Conservation (phyloP, 768 basidiomycete species). For the Termitomyces heimii region DNA sequence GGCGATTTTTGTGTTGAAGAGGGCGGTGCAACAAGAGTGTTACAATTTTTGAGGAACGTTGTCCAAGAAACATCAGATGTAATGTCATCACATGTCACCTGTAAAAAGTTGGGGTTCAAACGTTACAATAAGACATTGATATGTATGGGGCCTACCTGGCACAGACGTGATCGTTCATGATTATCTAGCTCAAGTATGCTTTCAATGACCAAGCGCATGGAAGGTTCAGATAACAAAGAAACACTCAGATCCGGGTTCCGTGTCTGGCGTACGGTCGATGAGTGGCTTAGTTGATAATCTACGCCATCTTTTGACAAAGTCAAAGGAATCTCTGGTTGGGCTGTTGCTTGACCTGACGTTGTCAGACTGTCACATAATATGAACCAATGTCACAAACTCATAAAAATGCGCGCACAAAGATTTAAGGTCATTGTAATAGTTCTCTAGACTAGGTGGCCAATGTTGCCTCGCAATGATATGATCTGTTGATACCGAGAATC, state of each 20-base stretch:
- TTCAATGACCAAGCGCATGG: constrained; percentile 31
- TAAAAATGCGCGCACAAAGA: constrained; percentile 32
- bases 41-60: constrained; percentile 25
- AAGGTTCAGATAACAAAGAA: not conserved
- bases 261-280: constrained; percentile 42
- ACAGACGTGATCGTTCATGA: constrained; percentile 41
- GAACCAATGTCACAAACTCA: not conserved
- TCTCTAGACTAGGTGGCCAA: constrained; percentile 35
- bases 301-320: constrained; percentile 27
- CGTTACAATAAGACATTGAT: not conserved
- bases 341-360: constrained; percentile 15
- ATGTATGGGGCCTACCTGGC: constrained; percentile 42
- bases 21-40: constrained; percentile 27
- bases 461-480: constrained; percentile 18
- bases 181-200: constrained; percentile 49
- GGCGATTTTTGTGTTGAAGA: not conserved
- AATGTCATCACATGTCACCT: constrained; percentile 42
- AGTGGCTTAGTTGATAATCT: constrained; percentile 42
- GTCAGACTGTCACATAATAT: constrained; percentile 26
- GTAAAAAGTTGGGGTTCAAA: not conserved
- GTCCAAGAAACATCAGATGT: constrained; percentile 38
- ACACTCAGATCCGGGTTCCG: constrained; percentile 17
- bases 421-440: constrained; percentile 33
- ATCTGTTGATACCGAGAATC: constrained; percentile 35
- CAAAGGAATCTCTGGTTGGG: constrained; percentile 45